A percentile compares a stretch with the other conserved stretches of the same genome.
Conservation (phyloP, 169 alveolate genomes). For the Plasmodium gonderi region DNA sequence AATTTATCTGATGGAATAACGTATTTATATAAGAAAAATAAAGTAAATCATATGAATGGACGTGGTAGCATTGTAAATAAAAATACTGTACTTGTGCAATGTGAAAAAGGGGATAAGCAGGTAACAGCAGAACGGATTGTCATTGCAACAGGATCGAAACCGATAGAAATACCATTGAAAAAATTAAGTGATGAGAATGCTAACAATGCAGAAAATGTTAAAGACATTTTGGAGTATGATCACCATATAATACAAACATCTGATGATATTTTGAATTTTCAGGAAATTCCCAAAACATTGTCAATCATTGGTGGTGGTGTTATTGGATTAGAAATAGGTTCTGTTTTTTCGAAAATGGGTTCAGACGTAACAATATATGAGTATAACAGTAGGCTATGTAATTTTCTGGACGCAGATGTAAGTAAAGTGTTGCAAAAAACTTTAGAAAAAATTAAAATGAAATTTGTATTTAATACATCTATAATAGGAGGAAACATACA, state of each 20-base stretch:
- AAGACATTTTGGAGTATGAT: slow-evolving; percentile 86
- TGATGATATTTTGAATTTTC: slow-evolving; percentile 79
- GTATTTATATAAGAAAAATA: slow-evolving; percentile 93
- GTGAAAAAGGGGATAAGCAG: slow-evolving; percentile 20
- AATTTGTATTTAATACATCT: slow-evolving; percentile 82
- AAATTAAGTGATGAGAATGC: slow-evolving; percentile 87
- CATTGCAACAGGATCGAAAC: slow-evolving; percentile 95
- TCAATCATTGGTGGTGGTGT: slow-evolving; percentile 99
- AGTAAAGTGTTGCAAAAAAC: slow-evolving; percentile 88
- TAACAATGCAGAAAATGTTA: slow-evolving; percentile 81
- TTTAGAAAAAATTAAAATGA: slow-evolving; percentile 84
- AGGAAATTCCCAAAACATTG: slow-evolving; percentile 91
- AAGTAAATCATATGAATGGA: slow-evolving; percentile 91
- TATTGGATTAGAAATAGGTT: slow-evolving; percentile 97
- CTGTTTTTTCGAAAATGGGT: slow-evolving; percentile 95
- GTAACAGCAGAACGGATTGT: slow-evolving; percentile 69
- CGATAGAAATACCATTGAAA: slow-evolving; percentile 90
- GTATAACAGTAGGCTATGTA: slow-evolving; percentile 82
- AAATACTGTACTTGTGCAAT: slow-evolving; percentile 34
- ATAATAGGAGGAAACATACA: slow-evolving; percentile 78
- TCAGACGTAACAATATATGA: slow-evolving; percentile 86
- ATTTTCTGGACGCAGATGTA: slow-evolving; percentile 87
- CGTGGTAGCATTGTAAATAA: slow-evolving; percentile 76
- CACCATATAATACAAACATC: slow-evolving; percentile 78
- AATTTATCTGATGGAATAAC: slow-evolving; percentile 94